Base-by-base conservation (phyloP, 192 early-diverging fungal species). In the Funneliformis geosporum region DNA sequence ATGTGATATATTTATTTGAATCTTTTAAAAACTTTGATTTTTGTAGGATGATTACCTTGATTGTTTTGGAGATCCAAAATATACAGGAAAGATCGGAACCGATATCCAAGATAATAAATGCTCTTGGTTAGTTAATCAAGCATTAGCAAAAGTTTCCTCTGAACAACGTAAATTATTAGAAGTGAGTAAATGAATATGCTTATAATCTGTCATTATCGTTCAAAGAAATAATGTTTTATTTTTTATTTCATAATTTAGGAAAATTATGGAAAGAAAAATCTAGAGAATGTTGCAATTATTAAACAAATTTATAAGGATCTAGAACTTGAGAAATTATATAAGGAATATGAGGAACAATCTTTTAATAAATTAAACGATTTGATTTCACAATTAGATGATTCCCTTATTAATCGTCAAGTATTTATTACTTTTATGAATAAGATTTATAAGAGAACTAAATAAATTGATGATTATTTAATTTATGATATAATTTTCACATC, bases 91-190 rank as follows among this genome's bases (percentile, higher is more conserved):
- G 90, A 96, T 99, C 85, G 98, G 98, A 61, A 99, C 98, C 39
- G 98, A 99, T 83, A 99, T 99, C 69, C 93, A 98, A 87, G 97
- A 98, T 86, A 99, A 99, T 92, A 99, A 99, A 90, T 99, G 98
- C 87, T 95, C 93, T 23, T 99, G 98, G 98, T 86, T 98, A 77
- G 93, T 99, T 80, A 96, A 96, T 80, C 93, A 96, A 86, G 97
- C 97, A 1, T 89, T 99, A 27, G 87, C 85, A 79, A 89, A 86
- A 65, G 92, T 89, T 65, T 88, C 84, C n/a, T 84, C 92, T 50
- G 95, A 93, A 79, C 98, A 99, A 87, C 91, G 95, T 75, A 83
- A 92, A 85, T 46, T 94, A 2, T 90, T 98, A 11, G 92, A 94
- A 68, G 93, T 91, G 86, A 81, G 85, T 79, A 1, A 27, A 3